These are phyloP conservation scores for Leishmania tropica DNA, from an alignment of 208 protist species.

Conservation along the genomic window DNA sequence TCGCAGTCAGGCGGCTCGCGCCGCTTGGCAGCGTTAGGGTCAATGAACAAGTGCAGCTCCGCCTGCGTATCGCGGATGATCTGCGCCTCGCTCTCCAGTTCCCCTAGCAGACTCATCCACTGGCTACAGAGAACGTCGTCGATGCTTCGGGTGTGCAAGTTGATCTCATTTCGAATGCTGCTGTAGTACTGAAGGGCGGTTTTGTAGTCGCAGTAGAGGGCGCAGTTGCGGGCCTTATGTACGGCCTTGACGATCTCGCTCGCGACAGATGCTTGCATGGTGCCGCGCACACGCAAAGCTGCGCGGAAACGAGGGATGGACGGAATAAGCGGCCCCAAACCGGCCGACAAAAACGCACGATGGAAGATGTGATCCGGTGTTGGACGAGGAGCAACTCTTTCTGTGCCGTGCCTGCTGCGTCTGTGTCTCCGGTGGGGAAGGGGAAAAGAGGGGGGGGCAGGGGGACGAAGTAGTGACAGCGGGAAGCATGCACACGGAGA, in stretches of 20 bases:
- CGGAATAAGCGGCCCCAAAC: neutral
- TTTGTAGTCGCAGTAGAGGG: conserved; percentile 74
- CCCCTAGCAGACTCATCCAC: conserved; percentile 43
- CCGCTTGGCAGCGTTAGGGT: conserved; percentile 14
- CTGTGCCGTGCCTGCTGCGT: neutral
- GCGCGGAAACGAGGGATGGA: neutral
- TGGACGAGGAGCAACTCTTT: neutral
- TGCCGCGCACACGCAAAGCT: neutral
- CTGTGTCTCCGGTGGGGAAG: neutral
- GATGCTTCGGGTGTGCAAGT: conserved; percentile 20
- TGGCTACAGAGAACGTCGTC: conserved; percentile 33
- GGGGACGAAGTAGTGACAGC: neutral
- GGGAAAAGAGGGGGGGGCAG: neutral
- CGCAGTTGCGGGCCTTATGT: conserved; percentile 59
- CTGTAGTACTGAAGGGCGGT: conserved; percentile 60
- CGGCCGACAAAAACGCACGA: neutral
- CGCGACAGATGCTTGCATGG: conserved; percentile 24
- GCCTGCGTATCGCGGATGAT: conserved; percentile 40
- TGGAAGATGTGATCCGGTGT: neutral
- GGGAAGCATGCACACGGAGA: neutral
- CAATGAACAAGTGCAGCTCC: conserved; percentile 33
- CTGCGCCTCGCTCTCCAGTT: conserved; percentile 43
- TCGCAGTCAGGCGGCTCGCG: conserved; percentile 14
- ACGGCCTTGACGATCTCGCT: conserved; percentile 47
- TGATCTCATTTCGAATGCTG: conserved; percentile 53